A percentile compares a stretch with the other conserved stretches of the same genome.
phyloP scores from a whole-genome alignment of 1,284 basidiomycete genomes.

The Phylloporus sp. region DNA sequence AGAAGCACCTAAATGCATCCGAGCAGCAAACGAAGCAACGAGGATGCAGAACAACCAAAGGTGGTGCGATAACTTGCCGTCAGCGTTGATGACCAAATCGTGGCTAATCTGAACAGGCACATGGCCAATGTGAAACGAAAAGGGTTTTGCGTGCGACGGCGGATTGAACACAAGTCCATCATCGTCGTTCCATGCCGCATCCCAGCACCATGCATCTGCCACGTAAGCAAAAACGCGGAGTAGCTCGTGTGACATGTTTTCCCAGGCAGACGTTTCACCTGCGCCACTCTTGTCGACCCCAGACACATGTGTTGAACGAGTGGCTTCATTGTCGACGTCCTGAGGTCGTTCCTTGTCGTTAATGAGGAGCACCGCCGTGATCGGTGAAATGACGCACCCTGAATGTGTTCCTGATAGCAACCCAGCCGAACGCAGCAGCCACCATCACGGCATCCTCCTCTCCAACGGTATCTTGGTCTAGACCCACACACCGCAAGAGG shows the following conservation, averaged over 20 bases:
- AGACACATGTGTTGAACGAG: conserved; percentile 6
- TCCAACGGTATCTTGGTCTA: conserved; percentile 11
- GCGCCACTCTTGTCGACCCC: conserved; percentile 1
- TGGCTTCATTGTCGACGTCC: conserved; percentile 26
- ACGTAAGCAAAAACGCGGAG: conserved; percentile 31
- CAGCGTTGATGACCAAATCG: conserved; percentile 37
- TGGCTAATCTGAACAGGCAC: conserved; percentile 14
- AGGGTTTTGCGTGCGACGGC: conserved; percentile 9
- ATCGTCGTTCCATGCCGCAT: conserved; percentile 36
- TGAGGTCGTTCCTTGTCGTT: conserved; percentile 37
- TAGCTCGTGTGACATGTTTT: conserved; percentile 24
- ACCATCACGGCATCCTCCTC: conserved; percentile 25
- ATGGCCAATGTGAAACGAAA: conserved; percentile 8
- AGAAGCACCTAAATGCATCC: conserved; percentile 18
- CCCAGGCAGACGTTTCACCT: conserved; percentile 9
- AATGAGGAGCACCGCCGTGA: conserved; percentile 33
- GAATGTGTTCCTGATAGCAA: conserved; percentile 36
- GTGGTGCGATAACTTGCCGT: conserved; percentile 42
- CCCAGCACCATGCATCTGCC: conserved; percentile 29
- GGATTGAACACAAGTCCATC: conserved; percentile 38
- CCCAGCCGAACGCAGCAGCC: conserved; percentile 6
- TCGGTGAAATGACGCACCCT: conserved; percentile 36
- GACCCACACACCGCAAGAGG: conserved; percentile 21
- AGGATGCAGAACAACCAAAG: conserved; percentile 41
- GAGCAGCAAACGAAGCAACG: conserved; percentile 29